Evolutionary conservation across 768 basidiomycete genomes (phyloP).

Genomic region (Lentinula detonsa): DNA sequence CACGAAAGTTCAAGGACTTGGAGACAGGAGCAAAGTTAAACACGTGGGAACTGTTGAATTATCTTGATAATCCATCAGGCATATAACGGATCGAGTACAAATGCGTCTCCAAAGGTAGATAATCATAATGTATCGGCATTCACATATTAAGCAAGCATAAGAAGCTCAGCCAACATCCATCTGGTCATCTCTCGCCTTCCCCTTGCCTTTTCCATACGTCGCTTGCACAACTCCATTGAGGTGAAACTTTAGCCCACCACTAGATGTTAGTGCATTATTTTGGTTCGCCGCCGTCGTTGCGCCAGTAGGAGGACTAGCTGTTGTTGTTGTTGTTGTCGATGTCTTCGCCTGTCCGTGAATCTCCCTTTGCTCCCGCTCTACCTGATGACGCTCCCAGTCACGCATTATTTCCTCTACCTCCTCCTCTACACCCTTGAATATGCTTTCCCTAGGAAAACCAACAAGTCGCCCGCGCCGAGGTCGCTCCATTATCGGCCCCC

Average conservation of each 20-base stretch:
- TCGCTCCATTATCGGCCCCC: neutral
- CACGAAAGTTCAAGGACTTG: neutral
- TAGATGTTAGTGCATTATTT: slow-evolving; percentile 3
- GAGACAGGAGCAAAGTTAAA: neutral
- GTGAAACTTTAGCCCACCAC: slow-evolving; percentile 14
- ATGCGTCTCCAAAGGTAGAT: neutral
- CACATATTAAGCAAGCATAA: neutral
- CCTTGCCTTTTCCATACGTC: slow-evolving; percentile 41
- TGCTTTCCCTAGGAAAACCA: slow-evolving; percentile 70
- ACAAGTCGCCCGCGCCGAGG: slow-evolving; percentile 59
- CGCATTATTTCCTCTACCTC: slow-evolving; percentile 40
- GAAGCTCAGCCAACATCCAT: slow-evolving; percentile 61
- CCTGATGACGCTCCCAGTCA: slow-evolving; percentile 11
- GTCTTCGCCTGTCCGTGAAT: slow-evolving; percentile 14
- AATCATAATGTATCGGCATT: neutral
- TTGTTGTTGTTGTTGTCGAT: neutral
- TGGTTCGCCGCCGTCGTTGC: neutral
- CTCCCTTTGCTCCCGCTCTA: slow-evolving; percentile 7
- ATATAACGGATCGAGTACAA: neutral
- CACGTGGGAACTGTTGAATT: neutral
- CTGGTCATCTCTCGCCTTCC: slow-evolving; percentile 43
- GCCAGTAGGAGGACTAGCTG: neutral
- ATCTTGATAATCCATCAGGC: too few species aligned
- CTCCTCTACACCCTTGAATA: slow-evolving; percentile 73
- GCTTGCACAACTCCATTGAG: slow-evolving; percentile 23